Evolutionary conservation across 495 filamentous ascomycete species (phyloP).

Genomic region (Lasiosphaeria ovina): DNA sequence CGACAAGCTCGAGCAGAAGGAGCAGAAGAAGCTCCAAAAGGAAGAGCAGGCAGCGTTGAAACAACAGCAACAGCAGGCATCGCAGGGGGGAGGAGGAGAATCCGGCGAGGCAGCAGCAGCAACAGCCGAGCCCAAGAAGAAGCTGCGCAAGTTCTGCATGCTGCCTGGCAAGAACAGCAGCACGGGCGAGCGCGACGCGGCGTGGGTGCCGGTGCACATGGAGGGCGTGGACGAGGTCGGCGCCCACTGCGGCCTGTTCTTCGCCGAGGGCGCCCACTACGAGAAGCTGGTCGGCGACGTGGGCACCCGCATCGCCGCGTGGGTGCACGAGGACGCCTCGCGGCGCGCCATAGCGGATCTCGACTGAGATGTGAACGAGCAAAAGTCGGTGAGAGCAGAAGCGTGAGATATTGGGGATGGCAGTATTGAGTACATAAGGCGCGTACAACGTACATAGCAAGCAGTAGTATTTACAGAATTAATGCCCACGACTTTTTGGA

Average conservation of each 20-base stretch:
- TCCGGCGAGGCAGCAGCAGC: constrained; percentile 23
- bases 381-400: neutral
- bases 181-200: constrained; percentile 58
- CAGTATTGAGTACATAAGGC: too few relatives aligned
- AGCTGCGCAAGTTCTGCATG: constrained; percentile 75
- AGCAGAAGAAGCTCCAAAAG: constrained; percentile 30
- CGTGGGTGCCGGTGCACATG: constrained; percentile 78
- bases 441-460: too few relatives aligned
- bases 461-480: too few relatives aligned
- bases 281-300: constrained; percentile 75
- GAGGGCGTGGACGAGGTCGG: constrained; percentile 78
- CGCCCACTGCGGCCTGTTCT: constrained; percentile 83
- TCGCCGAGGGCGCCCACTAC: constrained; percentile 61
- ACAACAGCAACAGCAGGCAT: neutral
- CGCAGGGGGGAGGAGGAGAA: constrained; percentile 18
- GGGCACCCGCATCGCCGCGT: constrained; percentile 63
- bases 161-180: constrained; percentile 54
- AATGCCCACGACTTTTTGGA: too few relatives aligned
- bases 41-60: constrained; percentile 16
- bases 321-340: constrained; percentile 61
- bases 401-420: neutral
- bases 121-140: constrained; percentile 39
- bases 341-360: constrained; percentile 31
- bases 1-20: constrained; percentile 33
- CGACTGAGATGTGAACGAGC: constrained; percentile 5